Evolutionary conservation across 331 rosid genomes (phyloP), one percentile per base, ranked within the genome.

Genomic region (Malus hybrid): DNA sequence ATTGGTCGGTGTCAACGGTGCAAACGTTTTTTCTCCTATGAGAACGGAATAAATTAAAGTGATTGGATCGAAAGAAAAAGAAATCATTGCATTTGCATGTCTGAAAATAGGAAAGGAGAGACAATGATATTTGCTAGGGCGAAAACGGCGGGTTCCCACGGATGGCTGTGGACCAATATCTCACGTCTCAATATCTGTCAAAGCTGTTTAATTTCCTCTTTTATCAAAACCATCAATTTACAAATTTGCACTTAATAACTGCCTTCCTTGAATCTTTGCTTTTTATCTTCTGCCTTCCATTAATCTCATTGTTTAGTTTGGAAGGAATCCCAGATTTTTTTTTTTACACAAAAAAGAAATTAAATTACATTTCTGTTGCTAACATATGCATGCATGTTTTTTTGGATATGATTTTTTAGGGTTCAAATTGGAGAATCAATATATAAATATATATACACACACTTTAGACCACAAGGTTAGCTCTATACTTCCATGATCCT

Each of bases 91-190:
- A n/a, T 33, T 63, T 28, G 63, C 72, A 48, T 77, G 58, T 66
- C 78, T 33, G 68, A 70, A 50, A 63, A 75, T 50, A 53, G 74
- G 52, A 15, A 73, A 42, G 10, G 52, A 30, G 52, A n/a, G 4
- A 71, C 10, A n/a, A 1, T 32, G 73, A 28, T 33, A 34, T 19
- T 48, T 65, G 63, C 16, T 24, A 32, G 73, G 56, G 34, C 64
- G 83, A 70, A 32, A 75, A 70, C 20, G 70, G 69, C 77, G 77
- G 80, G 42, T 15, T 15, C 56, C 56, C 7, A 53, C 71, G 32
- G 20, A 64, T 80, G 83, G 79, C 67, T 74, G 58, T 63, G 79
- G 79, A 46, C 69, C 83, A 63, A 63, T 71, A 12, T 50, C 58
- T 15, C 56, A 4, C 56, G 4, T 50, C 6, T 50, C n/a, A 15